A percentile compares a stretch with the other conserved stretches of the same genome.
These are phyloP conservation scores for Massariosphaeria phaeospora DNA, from an alignment of 495 filamentous ascomycete species.

Conservation along the genomic window DNA sequence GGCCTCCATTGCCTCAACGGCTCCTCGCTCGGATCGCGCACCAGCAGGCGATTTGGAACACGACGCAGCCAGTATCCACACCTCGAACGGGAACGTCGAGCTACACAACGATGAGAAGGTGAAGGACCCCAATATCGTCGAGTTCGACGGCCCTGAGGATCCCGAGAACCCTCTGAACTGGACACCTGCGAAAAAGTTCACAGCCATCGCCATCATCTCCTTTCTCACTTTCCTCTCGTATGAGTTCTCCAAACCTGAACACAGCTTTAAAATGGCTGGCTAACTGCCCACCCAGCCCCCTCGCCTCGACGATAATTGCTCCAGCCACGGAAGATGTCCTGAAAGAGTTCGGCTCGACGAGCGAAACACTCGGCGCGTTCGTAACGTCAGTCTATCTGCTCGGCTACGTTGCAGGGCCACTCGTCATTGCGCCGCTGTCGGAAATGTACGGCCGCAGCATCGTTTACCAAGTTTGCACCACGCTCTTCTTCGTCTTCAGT, in stretches of 20 bases:
- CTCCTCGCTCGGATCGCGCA: no score
- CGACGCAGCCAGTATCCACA: no score
- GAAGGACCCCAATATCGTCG: constrained; percentile 37
- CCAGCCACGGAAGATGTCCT: constrained; percentile 23
- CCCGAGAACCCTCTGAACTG: constrained; percentile 47
- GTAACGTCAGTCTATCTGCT: constrained; percentile 37
- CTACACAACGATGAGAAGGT: neutral
- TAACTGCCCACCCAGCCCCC: constrained; percentile 1
- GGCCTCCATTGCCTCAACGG: no score
- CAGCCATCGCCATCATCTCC: constrained; percentile 41
- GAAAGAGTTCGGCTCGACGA: constrained; percentile 24
- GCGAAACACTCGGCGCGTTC: constrained; percentile 21
- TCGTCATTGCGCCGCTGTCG: constrained; percentile 32
- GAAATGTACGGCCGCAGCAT: constrained; percentile 33
- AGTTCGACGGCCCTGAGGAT: constrained; percentile 38
- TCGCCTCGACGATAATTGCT: constrained; percentile 30
- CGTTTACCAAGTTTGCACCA: constrained; percentile 35
- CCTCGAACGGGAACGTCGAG: no score
- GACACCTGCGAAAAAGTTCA: constrained; percentile 42
- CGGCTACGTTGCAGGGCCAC: constrained; percentile 36
- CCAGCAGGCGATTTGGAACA: no score
- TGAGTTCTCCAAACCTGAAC: constrained; percentile 13
- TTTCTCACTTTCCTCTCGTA: constrained; percentile 41
- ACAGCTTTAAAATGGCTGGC: neutral
- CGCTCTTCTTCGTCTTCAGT: constrained; percentile 35